Base-by-base conservation (phyloP, 768 basidiomycete genomes). In the Tulasnella sp. region DNA sequence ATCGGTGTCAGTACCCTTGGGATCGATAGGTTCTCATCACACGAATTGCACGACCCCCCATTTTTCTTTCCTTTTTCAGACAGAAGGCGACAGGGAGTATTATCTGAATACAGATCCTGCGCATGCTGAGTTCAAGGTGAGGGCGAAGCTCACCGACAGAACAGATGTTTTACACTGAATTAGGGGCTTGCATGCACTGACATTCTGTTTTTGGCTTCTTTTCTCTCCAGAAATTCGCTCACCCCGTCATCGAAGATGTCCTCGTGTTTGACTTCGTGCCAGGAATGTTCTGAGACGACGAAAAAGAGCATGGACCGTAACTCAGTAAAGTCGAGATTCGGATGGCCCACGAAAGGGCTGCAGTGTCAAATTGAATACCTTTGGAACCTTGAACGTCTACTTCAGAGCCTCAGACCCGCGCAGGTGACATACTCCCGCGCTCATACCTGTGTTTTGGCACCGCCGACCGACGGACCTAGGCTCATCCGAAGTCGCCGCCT, bases 71-170 rank as follows among this genome's bases (percentile, higher is more conserved):
- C 25, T 24, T 29, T n/a, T 5, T 7, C 3, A 59, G 56, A 49
- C 11, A 15, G 45, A 50, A 29, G 46, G 2, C 3, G 46, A 59
- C 15, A 7, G 44, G 25, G 19, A 59, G 8, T 59, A 49, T 21
- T 59, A 59, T 31, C 19, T 49, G n/a, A 11, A 50, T 49, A n/a
- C 24, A 4, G 56, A 59, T 25, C 56, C 56, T 7, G 56, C 45
- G 1, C 56, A 59, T 25, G 5, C 10, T 19, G 44, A 4, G 11
- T 59, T 59, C 56, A 59, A 59, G 45, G 56, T 59, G n/a, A 7
- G 34, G 17, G 9, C n/a, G 19, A 48, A 5, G 19, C 5, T 48
- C 45, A 19, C 45, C 45, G n/a, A n/a, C n/a, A n/a, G n/a, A n/a
- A 43, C 41, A 43, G 10, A 10, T 19, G 41, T 48, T 48, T 5